Base-by-base conservation (phyloP, 371 early-diverging fungal genomes). In the Funneliformis caledonium region DNA sequence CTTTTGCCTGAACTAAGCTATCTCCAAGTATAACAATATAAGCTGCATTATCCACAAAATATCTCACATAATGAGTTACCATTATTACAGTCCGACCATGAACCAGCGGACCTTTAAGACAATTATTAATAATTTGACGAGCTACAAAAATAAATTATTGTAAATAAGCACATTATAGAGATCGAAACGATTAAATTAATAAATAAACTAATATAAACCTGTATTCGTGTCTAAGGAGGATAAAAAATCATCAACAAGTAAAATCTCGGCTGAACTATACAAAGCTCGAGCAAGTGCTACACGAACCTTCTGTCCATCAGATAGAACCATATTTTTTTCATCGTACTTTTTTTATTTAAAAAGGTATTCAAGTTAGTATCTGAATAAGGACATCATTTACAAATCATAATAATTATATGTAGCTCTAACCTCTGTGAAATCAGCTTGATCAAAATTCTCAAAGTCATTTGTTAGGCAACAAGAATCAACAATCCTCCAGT, bases 61-160 rank as follows among this genome's bases (percentile, higher is more conserved):
- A 88, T 8, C 89, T 86, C 7, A 95, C 93, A 62, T 95, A 93
- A 82, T 98, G 95, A 0, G 97, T 96, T 1, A 95, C 97, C 43
- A 98, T 86, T 31, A 98, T 88, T 14, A 93, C 87, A 0, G 97
- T 97, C 10, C 96, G 90, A 10, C 90, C 89, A 19, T 82, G 85
- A 91, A 97, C 88, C 80, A 93, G 82, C 22, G 86, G 83, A 10
- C 92, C 91, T 42, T 90, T 87, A 72, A 95, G 76, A 80, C 95
- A 95, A 64, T 91, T 83, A 6, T 81, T 70, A 16, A 81, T 67
- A 59, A 81, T 65, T 62, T 72, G 72, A 26, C 26, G 72, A 45
- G 80, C 80, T 80, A 42, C 26, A 26, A 72, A 22, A 31, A 43
- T n/a, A 72, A 80, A 37, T 6, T 3, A 37, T 37, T 37, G 37